Evolutionary conservation across 768 basidiomycete genomes (phyloP), one percentile per base, ranked within the genome.

Genomic region (Harrya chromipes): DNA sequence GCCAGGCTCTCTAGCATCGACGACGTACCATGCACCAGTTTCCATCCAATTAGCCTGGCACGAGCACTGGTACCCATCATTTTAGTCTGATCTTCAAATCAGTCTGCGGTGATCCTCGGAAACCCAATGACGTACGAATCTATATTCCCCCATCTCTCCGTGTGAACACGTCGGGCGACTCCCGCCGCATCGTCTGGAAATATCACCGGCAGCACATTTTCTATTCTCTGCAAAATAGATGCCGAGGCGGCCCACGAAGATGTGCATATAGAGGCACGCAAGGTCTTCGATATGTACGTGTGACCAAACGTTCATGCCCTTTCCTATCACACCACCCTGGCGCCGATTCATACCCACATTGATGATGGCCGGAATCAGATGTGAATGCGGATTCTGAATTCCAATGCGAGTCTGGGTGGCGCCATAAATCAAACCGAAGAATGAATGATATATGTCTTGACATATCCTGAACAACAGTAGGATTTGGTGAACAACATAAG

Each of bases 391-490:
- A 54, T 85, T 82, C 29, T 77, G 72, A 31, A 86, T 69, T 10
- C 77, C 82, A 6, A 86, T 70, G 6, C 59, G 61, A 7, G 74
- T 75, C 8, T 59, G 61, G 2, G 81, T 77, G 29, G 80, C 66
- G 38, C 81, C 83, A 54, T 79, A 88, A 27, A 90, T 80, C 0
- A 82, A 81, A 16, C 68, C 65, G 1, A n/a, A n/a, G 81, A 80
- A 11, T 76, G 59, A 21, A 84, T 60, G 6, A 82, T 77, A 62
- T 80, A 77, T 3, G 70, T 71, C 54, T 69, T 76, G 38, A 76
- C 68, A 52, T 80, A 80, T 10, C 77, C 82, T 79, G 47, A n/a
- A 66, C 64, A 17, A 62, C n/a, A 6, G 34, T 54, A 19, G 41
- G 31, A 8, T 31, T 12, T 5, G 0, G 27, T 12, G 35, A 12